Percentiles rank a stretch among this genome's conserved stretches.
phyloP scores from a whole-genome alignment of 306 rosid species.

The Malus fusca region DNA sequence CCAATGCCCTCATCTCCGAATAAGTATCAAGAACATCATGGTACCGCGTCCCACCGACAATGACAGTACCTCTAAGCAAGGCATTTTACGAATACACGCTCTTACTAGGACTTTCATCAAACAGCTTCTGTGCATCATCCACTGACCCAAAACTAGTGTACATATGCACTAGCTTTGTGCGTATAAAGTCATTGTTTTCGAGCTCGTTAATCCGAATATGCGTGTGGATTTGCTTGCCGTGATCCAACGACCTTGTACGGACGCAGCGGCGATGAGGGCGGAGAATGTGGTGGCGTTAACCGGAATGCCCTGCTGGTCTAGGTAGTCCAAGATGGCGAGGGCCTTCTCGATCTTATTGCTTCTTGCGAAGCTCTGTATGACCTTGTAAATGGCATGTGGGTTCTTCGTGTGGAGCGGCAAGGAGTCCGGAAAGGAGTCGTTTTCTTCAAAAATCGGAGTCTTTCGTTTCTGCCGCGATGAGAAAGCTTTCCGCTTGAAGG shows the following conservation, averaged over 20 bases:
- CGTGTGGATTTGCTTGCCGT: constrained; percentile 41
- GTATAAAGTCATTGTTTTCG: constrained; percentile 42
- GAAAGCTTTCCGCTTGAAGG: constrained; percentile 22
- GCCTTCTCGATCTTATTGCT: constrained; percentile 46
- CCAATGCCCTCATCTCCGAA: constrained; percentile 48
- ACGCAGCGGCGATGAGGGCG: constrained; percentile 53
- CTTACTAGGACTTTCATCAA: constrained; percentile 35
- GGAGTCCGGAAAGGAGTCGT: constrained; percentile 62
- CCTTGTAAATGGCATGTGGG: constrained; percentile 52
- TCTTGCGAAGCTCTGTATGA: constrained; percentile 45
- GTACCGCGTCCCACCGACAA: constrained; percentile 45
- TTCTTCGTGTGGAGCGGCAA: constrained; percentile 65
- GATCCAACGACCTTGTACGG: constrained; percentile 36
- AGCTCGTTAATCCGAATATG: constrained; percentile 50
- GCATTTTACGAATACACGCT: constrained; percentile 73
- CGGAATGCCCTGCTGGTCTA: constrained; percentile 59
- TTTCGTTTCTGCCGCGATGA: constrained; percentile 4
- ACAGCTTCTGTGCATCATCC: constrained; percentile 44
- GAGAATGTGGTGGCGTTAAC: constrained; percentile 65
- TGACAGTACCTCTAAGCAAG: constrained; percentile 61
- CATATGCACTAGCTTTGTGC: constrained; percentile 49
- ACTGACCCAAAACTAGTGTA: constrained; percentile 52
- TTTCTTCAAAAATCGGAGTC: constrained; percentile 22
- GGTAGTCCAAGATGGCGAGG: constrained; percentile 51
- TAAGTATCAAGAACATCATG: constrained; percentile 35